Conservation (phyloP, 352 stramenopile species). For the Globisporangium mamillatum region DNA sequence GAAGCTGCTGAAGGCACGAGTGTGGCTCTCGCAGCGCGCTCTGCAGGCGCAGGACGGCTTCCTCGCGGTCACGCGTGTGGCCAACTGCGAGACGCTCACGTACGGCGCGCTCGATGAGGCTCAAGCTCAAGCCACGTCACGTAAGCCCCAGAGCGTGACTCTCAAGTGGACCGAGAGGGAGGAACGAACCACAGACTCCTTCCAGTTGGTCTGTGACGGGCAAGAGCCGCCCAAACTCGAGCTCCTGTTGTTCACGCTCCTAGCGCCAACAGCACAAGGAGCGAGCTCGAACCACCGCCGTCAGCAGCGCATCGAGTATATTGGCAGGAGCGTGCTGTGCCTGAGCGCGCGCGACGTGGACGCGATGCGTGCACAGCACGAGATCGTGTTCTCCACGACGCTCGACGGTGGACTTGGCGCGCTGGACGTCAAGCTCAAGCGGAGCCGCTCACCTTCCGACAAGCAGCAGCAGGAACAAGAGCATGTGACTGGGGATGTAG, state of each 20-base stretch:
- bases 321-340: conserved; percentile 30
- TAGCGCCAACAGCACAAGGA: background rate
- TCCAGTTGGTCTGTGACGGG: conserved; percentile 12
- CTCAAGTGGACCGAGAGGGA: conserved; percentile 29
- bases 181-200: conserved; percentile 6
- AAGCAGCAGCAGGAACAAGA: background rate
- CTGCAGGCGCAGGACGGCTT: conserved; percentile 33
- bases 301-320: conserved; percentile 25
- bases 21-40: conserved; percentile 37
- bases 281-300: background rate
- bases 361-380: conserved; percentile 31
- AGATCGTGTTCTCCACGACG: conserved; percentile 46
- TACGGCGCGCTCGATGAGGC: conserved; percentile 26
- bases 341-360: conserved; percentile 36
- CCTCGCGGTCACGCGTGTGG: conserved; percentile 30
- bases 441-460: background rate
- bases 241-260: conserved; percentile 37
- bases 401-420: conserved; percentile 28
- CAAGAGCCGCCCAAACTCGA: conserved; percentile 16
- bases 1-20: conserved; percentile 29
- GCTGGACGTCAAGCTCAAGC: conserved; percentile 39
- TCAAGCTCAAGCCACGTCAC: background rate
- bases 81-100: conserved; percentile 22
- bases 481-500: background rate
- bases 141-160: conserved; percentile 19